Evolutionary conservation across 2,329 filamentous ascomycete genomes (phyloP), one percentile per base, ranked within the genome.

Genomic region (Dothistroma septosporum): DNA sequence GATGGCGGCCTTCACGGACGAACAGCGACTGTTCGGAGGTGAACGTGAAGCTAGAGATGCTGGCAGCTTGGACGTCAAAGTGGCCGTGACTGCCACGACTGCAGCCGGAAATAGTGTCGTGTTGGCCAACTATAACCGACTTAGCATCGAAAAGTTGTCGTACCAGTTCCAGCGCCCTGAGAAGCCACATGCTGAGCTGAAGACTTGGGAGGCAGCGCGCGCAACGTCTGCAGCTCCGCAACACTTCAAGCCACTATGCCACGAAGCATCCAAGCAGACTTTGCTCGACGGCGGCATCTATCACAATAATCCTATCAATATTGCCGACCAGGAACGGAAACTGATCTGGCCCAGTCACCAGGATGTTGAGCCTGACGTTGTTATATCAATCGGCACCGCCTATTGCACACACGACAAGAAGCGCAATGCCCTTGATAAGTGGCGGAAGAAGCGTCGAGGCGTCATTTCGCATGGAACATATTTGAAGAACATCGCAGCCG

Each of bases 211-310:
- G 72, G 79, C 79, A 14, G 75, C 77, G 2, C 72, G 79, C 14
- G 80, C 80, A 7, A 81, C 80, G 1, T 77, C 76, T 2, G 80
- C 80, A 8, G 77, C 79, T 3, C 79, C 80, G 2, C 75, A 73
- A 1, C 80, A 77, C 63, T 82, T 83, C 70, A 80, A 80, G 62
- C 76, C 78, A 14, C 80, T 80, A 68, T 69, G 74, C 28, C 78
- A 82, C 55, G 72, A 75, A 2, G 69, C 71, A 0, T 77, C 79
- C 0, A 76, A 78, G 60, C 74, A 76, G 5, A 76, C 49, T 8
- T 58, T 53, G 37, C 35, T 47, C 19, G 70, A 72, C 56, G 69
- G 71, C 14, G 71, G 67, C 2, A 60, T 73, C 2, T 57, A 66
- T 19, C 61, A 72, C 50, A 72, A 72, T 48, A 72, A 72, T 57